Conservation (phyloP, 2,329 filamentous ascomycete genomes). For the Fusarium sp. region DNA sequence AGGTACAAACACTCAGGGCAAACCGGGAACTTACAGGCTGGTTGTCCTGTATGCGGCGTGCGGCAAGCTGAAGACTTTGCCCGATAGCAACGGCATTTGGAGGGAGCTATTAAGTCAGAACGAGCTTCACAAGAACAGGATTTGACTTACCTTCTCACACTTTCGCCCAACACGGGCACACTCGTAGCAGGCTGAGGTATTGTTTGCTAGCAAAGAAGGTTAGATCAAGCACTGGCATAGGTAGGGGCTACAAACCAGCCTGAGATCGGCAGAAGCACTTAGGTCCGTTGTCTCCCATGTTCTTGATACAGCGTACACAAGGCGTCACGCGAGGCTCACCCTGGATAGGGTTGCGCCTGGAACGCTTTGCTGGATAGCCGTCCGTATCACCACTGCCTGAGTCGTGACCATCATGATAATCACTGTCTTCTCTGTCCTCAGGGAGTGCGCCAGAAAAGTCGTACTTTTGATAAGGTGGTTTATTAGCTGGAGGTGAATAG, state of each 20-base stretch:
- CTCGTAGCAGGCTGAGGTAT: neutral
- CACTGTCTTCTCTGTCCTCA: neutral
- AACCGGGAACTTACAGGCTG: slow-evolving; percentile 3
- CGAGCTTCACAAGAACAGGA: neutral
- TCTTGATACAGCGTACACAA: neutral
- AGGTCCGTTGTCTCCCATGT: neutral
- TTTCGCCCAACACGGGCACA: neutral
- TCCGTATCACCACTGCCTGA: neutral
- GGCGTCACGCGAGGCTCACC: neutral
- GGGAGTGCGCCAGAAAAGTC: neutral
- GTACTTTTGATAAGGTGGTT: neutral
- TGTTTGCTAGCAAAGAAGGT: neutral
- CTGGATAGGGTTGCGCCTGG: neutral
- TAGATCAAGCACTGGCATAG: neutral
- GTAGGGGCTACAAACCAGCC: neutral
- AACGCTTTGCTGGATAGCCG: neutral
- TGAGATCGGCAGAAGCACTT: neutral
- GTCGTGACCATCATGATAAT: neutral
- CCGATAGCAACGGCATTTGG: neutral
- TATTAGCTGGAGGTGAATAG: neutral
- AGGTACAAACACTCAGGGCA: no score
- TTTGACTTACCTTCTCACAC: neutral
- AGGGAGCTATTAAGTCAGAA: neutral
- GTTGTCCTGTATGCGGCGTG: neutral
- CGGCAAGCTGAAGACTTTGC: slow-evolving; percentile 2